Base-by-base conservation (phyloP, 148 eudicot genomes). In the Vaccinium myrtillus region DNA sequence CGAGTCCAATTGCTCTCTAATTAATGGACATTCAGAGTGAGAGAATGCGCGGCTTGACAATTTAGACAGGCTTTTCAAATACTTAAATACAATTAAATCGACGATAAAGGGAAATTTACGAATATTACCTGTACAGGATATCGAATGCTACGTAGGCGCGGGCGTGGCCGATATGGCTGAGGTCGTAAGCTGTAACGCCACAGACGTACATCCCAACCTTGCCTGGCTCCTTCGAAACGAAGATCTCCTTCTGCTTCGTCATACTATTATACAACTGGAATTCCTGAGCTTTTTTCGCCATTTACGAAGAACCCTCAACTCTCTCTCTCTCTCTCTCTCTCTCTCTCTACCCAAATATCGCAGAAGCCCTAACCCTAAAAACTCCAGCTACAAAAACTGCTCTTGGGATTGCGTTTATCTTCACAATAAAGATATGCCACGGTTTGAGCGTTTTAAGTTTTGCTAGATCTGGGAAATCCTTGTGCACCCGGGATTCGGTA, bases 101-200 rank as follows among this genome's bases (percentile, higher is more conserved):
- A 67, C 4, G 0, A 11, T 51, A 67, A 12, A 69, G 6, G 74
- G 71, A 65, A 25, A 10, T 65, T 65, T 8, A 65, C 46, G 46
- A 43, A 43, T 43, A 5, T 43, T 43, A 43, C 97, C 97, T 91
- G 87, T 79, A 94, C 49, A 95, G 94, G 51, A 94, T 89, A 85
- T 95, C 98, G 80, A 95, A 94, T 54, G 98, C 95, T 15, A 94
- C 95, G 48, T 95, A 95, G 78, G 98, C 97, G 23, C 97, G 90
- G 78, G 97, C 98, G 85, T 95, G 98, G 67, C 98, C 98, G 82
- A 95, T 91, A 49, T 94, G 97, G 86, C 95, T 94, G 85, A 80
- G 85, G 79, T 94, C 97, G 82, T 95, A 95, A 3, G 95, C 83
- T 15, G 97, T 94, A 54, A 95, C 92, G 76, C 98, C 98, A 74